Evolutionary conservation across 345 rosid species (phyloP), one percentile per base, ranked within the genome.

Genomic region (Murraya paniculata): DNA sequence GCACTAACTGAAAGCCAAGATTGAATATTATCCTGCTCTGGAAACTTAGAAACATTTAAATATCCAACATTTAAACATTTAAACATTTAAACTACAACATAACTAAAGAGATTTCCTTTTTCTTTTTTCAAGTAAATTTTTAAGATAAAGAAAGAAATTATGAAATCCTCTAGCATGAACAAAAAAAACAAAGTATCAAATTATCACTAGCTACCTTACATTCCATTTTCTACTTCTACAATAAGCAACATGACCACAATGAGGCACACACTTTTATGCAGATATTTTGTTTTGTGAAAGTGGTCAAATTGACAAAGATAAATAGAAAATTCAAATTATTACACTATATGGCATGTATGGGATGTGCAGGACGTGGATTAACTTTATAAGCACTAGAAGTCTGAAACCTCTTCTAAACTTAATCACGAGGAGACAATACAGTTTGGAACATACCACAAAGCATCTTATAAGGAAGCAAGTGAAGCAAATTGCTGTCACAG

Each of bases 401-500:
- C 41, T 7, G 62, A 75, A 45, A 33, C 36, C 53, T 31, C 39
- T 39, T n/a, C 24, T 50, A 66, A 75, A 24, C 35, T 14, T 45
- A 64, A 48, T 48, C 48, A 31, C 30, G n/a, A 30, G 33, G 30
- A 69, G 39, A 18, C 30, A 50, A 64, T 31, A 64, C 13, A 66
- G 68, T 48, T 68, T 9, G 76, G 67, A 84, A 75, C 94, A 86
- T 86, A 97, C 99, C 97, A 93, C 94, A 76, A 90, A 84, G 84
- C 93, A 94, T 84, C 98, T 89, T 69, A 97, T 88, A 38, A 97
- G 95, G 87, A 94, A 97, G 90, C 98, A 97, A 48, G 93, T 91
- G 87, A 93, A 97, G 78, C 98, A 97, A 78, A 97, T 93, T 64
- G 96, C 98, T 80, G 98, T 97, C 79, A 97, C 98, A 71, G 93